Base-by-base conservation (phyloP, 345 rosid genomes). In the Lepidium africanum region DNA sequence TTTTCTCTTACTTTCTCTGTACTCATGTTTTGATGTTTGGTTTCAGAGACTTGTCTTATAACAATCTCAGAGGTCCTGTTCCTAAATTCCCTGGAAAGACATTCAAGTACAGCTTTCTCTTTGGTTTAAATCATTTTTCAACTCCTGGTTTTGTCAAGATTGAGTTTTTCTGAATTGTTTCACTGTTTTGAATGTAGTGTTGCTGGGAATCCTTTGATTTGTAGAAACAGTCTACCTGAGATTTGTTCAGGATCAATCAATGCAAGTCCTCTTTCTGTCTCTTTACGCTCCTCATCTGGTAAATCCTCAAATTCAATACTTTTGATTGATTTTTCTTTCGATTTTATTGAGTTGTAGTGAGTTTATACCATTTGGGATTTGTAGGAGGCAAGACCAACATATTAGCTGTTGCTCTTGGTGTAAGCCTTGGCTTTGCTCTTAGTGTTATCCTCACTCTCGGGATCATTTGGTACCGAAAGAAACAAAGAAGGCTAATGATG, bases 21-120 rank as follows among this genome's bases (percentile, higher is more conserved):
- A 15, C 63, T 72, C 56, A 46, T 47, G 59, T 46, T 69, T 72
- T 70, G 23, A 30, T 63, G 57, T 10, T 63, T 71, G 33, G 67
- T 67, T 79, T 77, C 85, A 92, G 97, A 80, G 98, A 92, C 82
- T 80, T 92, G 79, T 92, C 97, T 69, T 92, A 79, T 55, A 92
- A 92, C 86, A 92, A 92, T 78, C 90, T 92, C 54, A 92, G 87
- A 66, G 97, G 97, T 75, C 87, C 82, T 36, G 89, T 90, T 56
- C 89, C 94, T 65, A 88, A 82, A 73, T 84, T 82, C 14, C 86
- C 90, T 17, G 86, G 89, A 19, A 90, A 83, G 75, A 88, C 90
- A 49, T 90, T 92, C 84, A 88, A 88, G 97, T 92, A 85, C 49
- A 13, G n/a, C 25, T 25, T 47, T 65, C 21, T 25, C 57, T 42